These are phyloP conservation scores for Candida alai DNA, from an alignment of 805 yeast species.

Conservation along the genomic window DNA sequence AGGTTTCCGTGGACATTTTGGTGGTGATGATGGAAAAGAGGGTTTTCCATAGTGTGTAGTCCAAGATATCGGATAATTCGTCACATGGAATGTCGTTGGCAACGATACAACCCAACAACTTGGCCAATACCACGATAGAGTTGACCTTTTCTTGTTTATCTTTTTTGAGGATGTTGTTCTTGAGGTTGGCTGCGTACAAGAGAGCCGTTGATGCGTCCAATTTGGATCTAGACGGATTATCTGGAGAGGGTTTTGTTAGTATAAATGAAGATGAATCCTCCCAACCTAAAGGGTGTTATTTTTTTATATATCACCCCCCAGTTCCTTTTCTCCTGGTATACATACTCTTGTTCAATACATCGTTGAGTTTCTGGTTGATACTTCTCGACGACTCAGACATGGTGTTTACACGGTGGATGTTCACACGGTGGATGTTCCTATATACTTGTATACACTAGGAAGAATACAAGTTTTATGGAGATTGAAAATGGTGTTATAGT, in stretches of 20 bases:
- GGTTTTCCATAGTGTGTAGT: slow-evolving; percentile 36
- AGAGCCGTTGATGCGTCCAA: slow-evolving; percentile 32
- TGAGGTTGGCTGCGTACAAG: slow-evolving; percentile 33
- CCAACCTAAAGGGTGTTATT: neutral
- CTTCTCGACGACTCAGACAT: slow-evolving; percentile 41
- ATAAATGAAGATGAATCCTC: neutral
- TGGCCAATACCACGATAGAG: slow-evolving; percentile 51
- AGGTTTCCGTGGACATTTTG: slow-evolving; percentile 42
- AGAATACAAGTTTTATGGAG: too few species aligned
- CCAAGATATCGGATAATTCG: slow-evolving; percentile 29
- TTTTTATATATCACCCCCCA: too few species aligned
- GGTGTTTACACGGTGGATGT: too few species aligned
- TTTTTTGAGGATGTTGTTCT: slow-evolving; percentile 40
- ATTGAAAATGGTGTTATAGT: too few species aligned
- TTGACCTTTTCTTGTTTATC: slow-evolving; percentile 50
- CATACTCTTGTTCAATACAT: slow-evolving; percentile 35
- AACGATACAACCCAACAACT: slow-evolving; percentile 44
- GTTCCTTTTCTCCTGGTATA: too few species aligned
- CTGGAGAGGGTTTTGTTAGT: slow-evolving; percentile 17
- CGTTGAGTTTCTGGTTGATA: slow-evolving; percentile 42
- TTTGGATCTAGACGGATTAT: slow-evolving; percentile 17
- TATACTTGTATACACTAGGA: too few species aligned
- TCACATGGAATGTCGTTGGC: slow-evolving; percentile 29
- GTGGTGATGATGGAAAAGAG: slow-evolving; percentile 39
- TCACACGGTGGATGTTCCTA: too few species aligned